phyloP scores from a whole-genome alignment of 1,139 yeast genomes.

The Yamadazyma diospyri region DNA sequence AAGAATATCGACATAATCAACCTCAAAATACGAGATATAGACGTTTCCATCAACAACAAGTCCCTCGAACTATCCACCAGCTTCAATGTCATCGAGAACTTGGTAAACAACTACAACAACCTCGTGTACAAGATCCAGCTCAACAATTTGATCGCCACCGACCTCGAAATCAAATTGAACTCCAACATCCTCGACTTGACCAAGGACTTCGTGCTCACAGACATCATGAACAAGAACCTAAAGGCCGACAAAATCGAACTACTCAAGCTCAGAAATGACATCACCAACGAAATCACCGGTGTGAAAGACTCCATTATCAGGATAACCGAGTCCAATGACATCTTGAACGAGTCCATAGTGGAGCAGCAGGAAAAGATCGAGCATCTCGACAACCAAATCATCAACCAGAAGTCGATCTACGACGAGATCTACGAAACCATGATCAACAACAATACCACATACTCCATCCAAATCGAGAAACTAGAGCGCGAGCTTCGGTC shows the following conservation, averaged over 20 bases:
- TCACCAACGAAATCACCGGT: conserved; percentile 47
- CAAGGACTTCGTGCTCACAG: conserved; percentile 24
- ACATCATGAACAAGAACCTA: conserved; percentile 30
- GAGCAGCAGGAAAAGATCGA: conserved; percentile 62
- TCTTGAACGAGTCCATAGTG: conserved; percentile 48
- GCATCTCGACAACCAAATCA: conserved; percentile 53
- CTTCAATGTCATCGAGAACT: conserved; percentile 48
- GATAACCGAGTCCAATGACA: conserved; percentile 59
- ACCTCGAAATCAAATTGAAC: conserved; percentile 29
- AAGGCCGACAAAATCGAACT: conserved; percentile 40
- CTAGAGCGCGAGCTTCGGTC: conserved; percentile 59
- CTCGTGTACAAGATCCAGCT: conserved; percentile 45
- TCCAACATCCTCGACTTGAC: conserved; percentile 21
- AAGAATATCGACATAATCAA: conserved; percentile 52
- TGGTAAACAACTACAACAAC: conserved; percentile 54
- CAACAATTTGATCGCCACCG: conserved; percentile 13
- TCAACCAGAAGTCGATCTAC: conserved; percentile 50
- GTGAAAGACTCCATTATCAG: conserved; percentile 58
- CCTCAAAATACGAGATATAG: conserved; percentile 35
- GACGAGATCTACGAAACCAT: conserved; percentile 58
- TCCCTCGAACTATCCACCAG: conserved; percentile 46
- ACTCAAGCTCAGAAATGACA: conserved; percentile 43
- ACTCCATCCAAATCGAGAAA: conserved; percentile 64
- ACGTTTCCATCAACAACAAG: conserved; percentile 39
- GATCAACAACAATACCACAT: conserved; percentile 51